phyloP scores from a whole-genome alignment of 345 rosid genomes.

The Murraya paniculata region DNA sequence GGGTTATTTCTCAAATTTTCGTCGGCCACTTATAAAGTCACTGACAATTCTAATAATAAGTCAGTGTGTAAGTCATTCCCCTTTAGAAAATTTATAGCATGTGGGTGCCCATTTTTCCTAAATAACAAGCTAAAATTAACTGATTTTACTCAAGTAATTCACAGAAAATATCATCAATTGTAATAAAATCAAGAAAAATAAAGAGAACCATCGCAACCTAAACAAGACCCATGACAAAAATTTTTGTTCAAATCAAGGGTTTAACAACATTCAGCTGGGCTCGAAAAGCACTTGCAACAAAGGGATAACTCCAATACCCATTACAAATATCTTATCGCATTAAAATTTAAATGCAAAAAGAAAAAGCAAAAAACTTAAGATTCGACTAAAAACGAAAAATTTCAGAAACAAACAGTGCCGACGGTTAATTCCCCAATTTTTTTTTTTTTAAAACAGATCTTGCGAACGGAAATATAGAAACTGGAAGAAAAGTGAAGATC shows the following conservation, averaged over 20 bases:
- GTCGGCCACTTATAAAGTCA: neutral
- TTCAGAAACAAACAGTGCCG: neutral
- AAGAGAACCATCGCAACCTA: neutral
- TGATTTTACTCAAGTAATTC: too few species aligned
- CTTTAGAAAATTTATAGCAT: neutral
- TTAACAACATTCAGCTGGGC: neutral
- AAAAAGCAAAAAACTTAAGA: neutral
- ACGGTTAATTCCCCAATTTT: neutral
- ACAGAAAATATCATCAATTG: neutral
- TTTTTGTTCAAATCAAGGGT: neutral
- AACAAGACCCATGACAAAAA: neutral
- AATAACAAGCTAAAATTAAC: too few species aligned
- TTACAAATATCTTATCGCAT: neutral
- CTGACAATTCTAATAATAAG: neutral
- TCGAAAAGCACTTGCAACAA: neutral
- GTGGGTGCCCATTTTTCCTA: neutral
- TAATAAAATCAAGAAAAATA: neutral
- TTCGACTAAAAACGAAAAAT: neutral
- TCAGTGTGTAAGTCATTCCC: neutral
- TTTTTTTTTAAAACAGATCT: too few species aligned
- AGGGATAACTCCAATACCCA: neutral
- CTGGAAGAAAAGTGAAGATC: neutral
- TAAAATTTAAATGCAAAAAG: neutral
- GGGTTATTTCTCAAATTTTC: neutral
- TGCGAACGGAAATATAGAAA: neutral